Base-by-base conservation (phyloP, 1,284 basidiomycete genomes). In the Moniliophthora roreri region DNA sequence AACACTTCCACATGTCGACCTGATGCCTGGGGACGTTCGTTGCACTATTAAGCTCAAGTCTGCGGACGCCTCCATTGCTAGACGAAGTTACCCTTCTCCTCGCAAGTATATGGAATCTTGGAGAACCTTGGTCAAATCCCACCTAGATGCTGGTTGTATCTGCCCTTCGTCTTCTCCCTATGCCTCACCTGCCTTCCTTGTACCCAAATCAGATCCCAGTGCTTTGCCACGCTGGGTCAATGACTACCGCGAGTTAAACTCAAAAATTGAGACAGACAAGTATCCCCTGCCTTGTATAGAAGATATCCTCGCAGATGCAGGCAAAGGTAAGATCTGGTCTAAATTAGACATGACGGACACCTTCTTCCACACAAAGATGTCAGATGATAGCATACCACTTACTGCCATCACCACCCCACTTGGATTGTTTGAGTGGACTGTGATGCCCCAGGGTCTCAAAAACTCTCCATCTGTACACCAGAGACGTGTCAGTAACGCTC, bases 161-260 rank as follows among this genome's bases (percentile, higher is more conserved):
- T 53, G 57, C 4, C 62, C 60, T 1, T 71, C 69, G 2, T 53
- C 52, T 3, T 66, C 63, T 1, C 50, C 55, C 0, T 61, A 64
- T 45, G 55, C 62, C 0, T 71, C 68, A 0, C 69, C 66, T 0
- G 58, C 59, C 10, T 72, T 71, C 46, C 50, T 72, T 11, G 61
- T 71, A 1, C 69, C 68, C 0, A 73, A 74, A 52, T 16, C 66
- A 1, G 68, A 74, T 47, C 67, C 66, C 0, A 60, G 54, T 0
- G 70, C 58, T 0, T 21, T 61, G 6, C 68, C 70, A 0, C 59
- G 66, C 0, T 71, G 66, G 70, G 70, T 72, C 0, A 72, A 71
- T 37, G 68, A 74, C 55, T 71, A 66, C 47, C 58, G 66, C 1
- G 26, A 60, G 7, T 50, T 72, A 0, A 75, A 75, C 54, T 52